Evolutionary conservation across 441 rosid genomes (phyloP), one percentile per base, ranked within the genome.

Genomic region (Populus hybrid): DNA sequence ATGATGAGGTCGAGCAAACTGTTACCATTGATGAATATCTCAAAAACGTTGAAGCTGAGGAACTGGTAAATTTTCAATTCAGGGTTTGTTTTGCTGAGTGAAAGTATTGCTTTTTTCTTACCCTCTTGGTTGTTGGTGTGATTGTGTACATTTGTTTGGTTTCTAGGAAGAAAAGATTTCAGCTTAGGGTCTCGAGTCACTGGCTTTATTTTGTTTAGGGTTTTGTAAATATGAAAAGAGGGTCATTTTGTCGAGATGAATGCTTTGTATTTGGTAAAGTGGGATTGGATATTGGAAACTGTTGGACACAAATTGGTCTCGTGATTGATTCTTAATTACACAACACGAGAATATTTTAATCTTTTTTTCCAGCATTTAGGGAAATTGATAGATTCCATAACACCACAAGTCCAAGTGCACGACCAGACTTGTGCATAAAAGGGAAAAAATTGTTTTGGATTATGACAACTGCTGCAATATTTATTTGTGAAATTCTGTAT

Each of bases 11-110:
- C 10, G 93, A 88, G 74, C 89, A 78, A 71, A 90, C 92, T 36
- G 67, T 91, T 23, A 82, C 97, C 54, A 91, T 94, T 77, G 57
- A 87, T 12, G 98, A 94, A 81, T 94, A 92, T 76, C 90, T 94
- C 72, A 79, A 91, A 63, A 80, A 86, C 34, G 87, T 94, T 66
- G 95, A 94, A 79, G 95, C 88, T 0, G 90, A 92, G 85, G 98
- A 92, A 80, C 83, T 94, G 89, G 98, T 94, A 86, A 30, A 30
- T 30, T 30, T 30, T 30, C 32, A 30, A 30, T 30, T 30, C 32
- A 30, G 32, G 32, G 32, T 3, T 30, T 30, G 32, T 30, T 30
- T 30, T 3, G 4, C 32, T 30, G 32, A 28, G 30, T 28, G 30
- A 50, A 40, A 24, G 21, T 77, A 21, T 64, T 70, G 20, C 32